A percentile compares a stretch with the other conserved stretches of the same genome.
phyloP scores from a whole-genome alignment of 2,329 filamentous ascomycete genomes.

The Simplicillium sp. region DNA sequence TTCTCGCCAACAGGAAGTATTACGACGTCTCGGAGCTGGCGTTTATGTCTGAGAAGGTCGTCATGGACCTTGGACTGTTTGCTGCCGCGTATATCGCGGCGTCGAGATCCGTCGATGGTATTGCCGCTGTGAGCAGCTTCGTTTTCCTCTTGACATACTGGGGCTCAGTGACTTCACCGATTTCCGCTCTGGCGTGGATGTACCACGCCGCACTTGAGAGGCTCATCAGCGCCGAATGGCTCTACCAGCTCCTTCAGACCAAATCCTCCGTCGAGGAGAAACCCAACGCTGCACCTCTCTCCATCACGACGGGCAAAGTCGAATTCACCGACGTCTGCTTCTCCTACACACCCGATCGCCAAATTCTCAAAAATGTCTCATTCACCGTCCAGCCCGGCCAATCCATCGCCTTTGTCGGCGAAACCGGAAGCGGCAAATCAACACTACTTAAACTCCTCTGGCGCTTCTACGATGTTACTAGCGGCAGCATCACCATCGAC shows the following conservation, averaged over 20 bases:
- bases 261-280: constrained; percentile 44
- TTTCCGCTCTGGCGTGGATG: constrained; percentile 21
- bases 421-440: constrained; percentile 54
- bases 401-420: constrained; percentile 51
- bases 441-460: constrained; percentile 52
- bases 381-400: constrained; percentile 41
- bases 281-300: constrained; percentile 32
- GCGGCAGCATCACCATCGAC: constrained; percentile 46
- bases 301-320: constrained; percentile 36
- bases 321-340: constrained; percentile 46
- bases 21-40: constrained; percentile 7
- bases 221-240: constrained; percentile 56
- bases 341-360: constrained; percentile 42
- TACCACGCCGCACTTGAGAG: constrained; percentile 22
- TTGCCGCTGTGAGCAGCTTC: constrained; percentile 41
- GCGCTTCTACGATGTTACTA: constrained; percentile 49
- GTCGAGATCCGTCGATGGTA: constrained; percentile 1
- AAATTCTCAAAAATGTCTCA: constrained; percentile 37
- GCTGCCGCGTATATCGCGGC: constrained; percentile 13
- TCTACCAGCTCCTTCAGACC: constrained; percentile 46
- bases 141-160: constrained; percentile 59
- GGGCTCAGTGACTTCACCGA: constrained; percentile 31
- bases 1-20: constrained; percentile 6
- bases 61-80: constrained; percentile 12
- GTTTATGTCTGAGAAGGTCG: constrained; percentile 5